These are phyloP conservation scores for Thelephora terrestris DNA, from an alignment of 1,284 basidiomycete genomes.

Conservation along the genomic window DNA sequence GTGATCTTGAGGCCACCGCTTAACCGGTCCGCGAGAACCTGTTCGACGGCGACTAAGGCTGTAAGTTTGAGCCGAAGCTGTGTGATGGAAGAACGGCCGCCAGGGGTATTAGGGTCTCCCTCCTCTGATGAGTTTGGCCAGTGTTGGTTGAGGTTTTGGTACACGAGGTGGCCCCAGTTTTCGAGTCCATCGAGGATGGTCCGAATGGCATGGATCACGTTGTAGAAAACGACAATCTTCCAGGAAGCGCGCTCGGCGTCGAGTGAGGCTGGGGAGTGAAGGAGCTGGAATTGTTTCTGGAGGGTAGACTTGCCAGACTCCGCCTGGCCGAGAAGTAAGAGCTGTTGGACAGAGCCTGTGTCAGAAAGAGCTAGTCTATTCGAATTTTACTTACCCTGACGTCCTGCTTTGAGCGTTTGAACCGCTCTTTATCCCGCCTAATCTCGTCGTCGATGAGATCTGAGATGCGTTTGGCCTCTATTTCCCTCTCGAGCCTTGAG, in stretches of 20 bases:
- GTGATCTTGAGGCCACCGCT: constrained; percentile 62
- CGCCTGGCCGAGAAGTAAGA: constrained; percentile 70
- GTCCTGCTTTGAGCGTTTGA: constrained; percentile 56
- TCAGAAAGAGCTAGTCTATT: background rate
- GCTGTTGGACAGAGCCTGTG: constrained; percentile 26
- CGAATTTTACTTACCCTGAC: constrained; percentile 53
- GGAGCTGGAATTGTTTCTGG: constrained; percentile 79
- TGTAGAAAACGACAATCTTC: constrained; percentile 77
- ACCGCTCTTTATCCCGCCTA: constrained; percentile 50
- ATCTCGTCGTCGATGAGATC: constrained; percentile 75
- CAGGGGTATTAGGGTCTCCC: constrained; percentile 13
- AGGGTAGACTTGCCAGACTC: constrained; percentile 74
- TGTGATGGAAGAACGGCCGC: constrained; percentile 26
- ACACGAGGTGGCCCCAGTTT: constrained; percentile 50
- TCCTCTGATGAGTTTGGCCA: background rate
- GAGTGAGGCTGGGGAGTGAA: constrained; percentile 68
- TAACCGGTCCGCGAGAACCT: constrained; percentile 54
- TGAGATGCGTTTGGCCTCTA: constrained; percentile 62
- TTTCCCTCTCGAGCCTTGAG: constrained; percentile 49
- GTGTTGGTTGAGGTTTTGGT: constrained; percentile 23
- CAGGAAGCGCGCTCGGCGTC: constrained; percentile 72
- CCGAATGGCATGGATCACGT: constrained; percentile 66
- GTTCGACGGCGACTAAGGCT: constrained; percentile 50
- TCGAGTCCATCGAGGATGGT: constrained; percentile 66
- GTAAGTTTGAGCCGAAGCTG: constrained; percentile 48